Evolutionary conservation across 169 alveolate species (phyloP), one percentile per base, ranked within the genome.

Genomic region (Plasmodium cynomolgi): DNA sequence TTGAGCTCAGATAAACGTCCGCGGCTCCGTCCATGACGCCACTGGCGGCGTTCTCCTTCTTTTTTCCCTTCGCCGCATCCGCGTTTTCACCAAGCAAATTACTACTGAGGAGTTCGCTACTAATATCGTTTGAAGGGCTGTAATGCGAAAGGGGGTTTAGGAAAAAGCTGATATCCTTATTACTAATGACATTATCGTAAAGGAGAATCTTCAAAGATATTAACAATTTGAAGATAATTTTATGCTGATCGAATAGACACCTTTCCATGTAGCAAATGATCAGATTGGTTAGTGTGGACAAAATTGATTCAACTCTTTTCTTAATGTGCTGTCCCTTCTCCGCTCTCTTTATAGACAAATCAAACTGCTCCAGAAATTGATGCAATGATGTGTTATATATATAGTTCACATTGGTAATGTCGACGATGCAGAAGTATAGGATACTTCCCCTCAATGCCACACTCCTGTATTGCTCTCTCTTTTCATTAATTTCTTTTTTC

Each of bases 361-460:
- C 99, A 96, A 98, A 98, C 92, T 98, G 98, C 56, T 98, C 99
- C 56, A 99, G 96, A 97, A 98, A 99, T 97, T 99, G 99, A 86
- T 97, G 97, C 74, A 99, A 97, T 37, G 99, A 98, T 73, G 99
- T 98, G 97, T 98, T 98, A 96, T 99, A 99, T 99, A 99, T 99
- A 99, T 99, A 98, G 75, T 98, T 97, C 72, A 99, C 98, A 91
- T 97, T 96, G 29, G 99, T 97, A 97, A 98, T 98, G 93, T 99
- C 99, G 54, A 97, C 98, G 82, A 98, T 98, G 81, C 99, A 97
- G 97, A 98, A 98, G 94, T 97, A 98, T 93, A 98, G 97, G 20
- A 98, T 97, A 91, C 99, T 97, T 90, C 99, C 99, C 84, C 99
- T 96, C 13, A 99, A 98, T 71, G 99, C 99, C 29, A 99, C 99